Conservation (phyloP, 2,329 filamentous ascomycete genomes). For the Mycosphaerella arachidis region DNA sequence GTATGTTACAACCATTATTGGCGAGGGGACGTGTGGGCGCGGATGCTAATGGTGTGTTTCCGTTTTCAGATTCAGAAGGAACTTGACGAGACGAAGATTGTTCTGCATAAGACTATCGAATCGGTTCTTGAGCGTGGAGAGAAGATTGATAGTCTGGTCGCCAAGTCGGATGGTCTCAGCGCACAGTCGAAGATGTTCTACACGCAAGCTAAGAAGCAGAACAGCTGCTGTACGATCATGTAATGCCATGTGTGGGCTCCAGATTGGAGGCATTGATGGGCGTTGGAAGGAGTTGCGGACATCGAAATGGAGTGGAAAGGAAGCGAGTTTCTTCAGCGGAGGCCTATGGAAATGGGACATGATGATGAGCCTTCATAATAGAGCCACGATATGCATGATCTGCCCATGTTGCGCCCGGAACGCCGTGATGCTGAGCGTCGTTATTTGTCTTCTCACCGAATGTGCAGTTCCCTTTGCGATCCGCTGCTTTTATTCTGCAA, state of each 20-base stretch:
- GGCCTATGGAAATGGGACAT: not conserved
- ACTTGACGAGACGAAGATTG: constrained; percentile 94
- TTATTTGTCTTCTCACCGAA: not conserved
- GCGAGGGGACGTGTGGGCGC: not conserved
- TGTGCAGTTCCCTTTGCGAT: not conserved
- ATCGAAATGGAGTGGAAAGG: not conserved
- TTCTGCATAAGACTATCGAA: constrained; percentile 95
- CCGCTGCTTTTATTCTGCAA: not conserved
- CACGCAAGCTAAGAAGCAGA: constrained; percentile 62
- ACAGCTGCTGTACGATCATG: constrained; percentile 57
- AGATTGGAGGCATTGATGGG: constrained; percentile 8
- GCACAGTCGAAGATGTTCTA: constrained; percentile 98
- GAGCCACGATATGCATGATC: not conserved
- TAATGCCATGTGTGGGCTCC: constrained; percentile 24
- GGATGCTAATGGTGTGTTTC: constrained; percentile 41
- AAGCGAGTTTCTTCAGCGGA: not conserved
- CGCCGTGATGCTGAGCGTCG: not conserved
- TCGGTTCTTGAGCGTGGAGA: constrained; percentile 85
- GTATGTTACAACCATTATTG: constrained; percentile 11
- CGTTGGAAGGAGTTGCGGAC: constrained; percentile 5
- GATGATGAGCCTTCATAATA: not conserved
- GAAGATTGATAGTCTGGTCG: constrained; percentile 91
- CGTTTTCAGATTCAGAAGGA: constrained; percentile 74
- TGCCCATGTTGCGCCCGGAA: not conserved
- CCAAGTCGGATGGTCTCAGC: constrained; percentile 87